Conservation (phyloP, 1,284 basidiomycete genomes). For the Naganishia sp. region DNA sequence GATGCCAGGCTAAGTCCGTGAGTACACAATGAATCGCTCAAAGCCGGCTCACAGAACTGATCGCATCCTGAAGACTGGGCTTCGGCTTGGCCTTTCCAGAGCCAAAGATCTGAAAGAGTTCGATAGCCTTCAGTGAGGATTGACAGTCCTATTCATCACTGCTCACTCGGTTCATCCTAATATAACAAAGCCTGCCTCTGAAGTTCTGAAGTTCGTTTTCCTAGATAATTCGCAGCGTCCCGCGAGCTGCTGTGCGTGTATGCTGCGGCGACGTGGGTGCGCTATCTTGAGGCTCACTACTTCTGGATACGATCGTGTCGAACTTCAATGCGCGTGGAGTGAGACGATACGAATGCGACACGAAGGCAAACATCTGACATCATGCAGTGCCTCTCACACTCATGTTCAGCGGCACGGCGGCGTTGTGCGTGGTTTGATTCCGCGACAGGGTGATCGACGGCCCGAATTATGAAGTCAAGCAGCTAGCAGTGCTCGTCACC, state of each 20-base stretch:
- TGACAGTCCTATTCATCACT: not conserved
- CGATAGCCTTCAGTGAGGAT: not conserved
- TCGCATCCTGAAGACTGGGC: conserved; percentile 85
- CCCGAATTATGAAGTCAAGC: not conserved
- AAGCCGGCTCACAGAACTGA: conserved; percentile 67
- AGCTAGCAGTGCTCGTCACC: too few relatives aligned
- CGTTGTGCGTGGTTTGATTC: not conserved
- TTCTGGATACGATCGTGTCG: not conserved
- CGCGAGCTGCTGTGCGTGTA: too few relatives aligned
- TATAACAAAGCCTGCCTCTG: too few relatives aligned
- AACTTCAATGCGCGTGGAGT: not conserved
- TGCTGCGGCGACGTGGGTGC: too few relatives aligned
- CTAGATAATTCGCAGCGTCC: too few relatives aligned
- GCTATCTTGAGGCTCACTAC: not conserved
- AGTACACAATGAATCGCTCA: not conserved
- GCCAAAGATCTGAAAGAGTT: conserved; percentile 66
- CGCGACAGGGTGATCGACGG: not conserved
- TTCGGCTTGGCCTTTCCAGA: conserved; percentile 69
- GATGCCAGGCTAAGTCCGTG: not conserved
- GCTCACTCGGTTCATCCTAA: conserved; percentile 14
- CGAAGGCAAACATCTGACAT: conserved; percentile 16
- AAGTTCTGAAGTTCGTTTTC: too few relatives aligned
- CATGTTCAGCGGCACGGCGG: not conserved
- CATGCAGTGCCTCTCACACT: not conserved
- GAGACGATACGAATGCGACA: too few relatives aligned